Evolutionary conservation across 805 yeast genomes (phyloP).

Genomic region (Hermanozyma aechmeae): DNA sequence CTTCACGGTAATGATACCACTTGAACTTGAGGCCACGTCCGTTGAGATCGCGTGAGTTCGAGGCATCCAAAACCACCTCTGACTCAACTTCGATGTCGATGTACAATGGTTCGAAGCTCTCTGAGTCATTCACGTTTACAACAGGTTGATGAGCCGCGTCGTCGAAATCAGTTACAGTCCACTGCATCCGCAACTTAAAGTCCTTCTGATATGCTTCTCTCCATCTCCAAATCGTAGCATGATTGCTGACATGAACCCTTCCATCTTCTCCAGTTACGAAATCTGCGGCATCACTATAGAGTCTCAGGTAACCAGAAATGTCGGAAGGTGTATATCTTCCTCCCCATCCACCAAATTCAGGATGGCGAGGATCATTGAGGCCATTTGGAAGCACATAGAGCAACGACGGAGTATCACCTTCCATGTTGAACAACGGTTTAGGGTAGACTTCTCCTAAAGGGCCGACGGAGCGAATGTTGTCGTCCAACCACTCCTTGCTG

Average conservation of each 20-base stretch:
- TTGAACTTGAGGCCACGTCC: conserved; percentile 7
- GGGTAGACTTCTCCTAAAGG: conserved; percentile 18
- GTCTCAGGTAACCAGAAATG: conserved; percentile 8
- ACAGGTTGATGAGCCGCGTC: conserved; percentile 15
- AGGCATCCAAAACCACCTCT: conserved; percentile 12
- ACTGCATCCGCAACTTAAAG: conserved; percentile 21
- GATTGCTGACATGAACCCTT: conserved; percentile 8
- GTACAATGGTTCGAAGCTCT: conserved; percentile 10
- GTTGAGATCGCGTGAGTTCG: conserved; percentile 15
- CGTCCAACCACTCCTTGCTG: conserved; percentile 14
- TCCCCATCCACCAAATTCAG: conserved; percentile 26
- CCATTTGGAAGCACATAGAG: conserved; percentile 19
- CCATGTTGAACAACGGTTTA: conserved; percentile 14
- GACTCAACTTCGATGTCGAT: conserved; percentile 7
- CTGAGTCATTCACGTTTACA: conserved; percentile 12
- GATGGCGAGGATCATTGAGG: conserved; percentile 15
- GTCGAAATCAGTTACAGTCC: conserved; percentile 18
- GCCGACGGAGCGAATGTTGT: conserved; percentile 14
- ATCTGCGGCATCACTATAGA: conserved; percentile 16
- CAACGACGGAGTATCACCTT: conserved; percentile 21
- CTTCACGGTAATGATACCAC: conserved; percentile 20
- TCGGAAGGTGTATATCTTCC: conserved; percentile 17
- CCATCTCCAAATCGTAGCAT: conserved; percentile 26
- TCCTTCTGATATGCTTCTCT: conserved; percentile 19
- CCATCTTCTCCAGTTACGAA: conserved; percentile 11